phyloP scores from a whole-genome alignment of 345 rosid species.

The Acer negundo region DNA sequence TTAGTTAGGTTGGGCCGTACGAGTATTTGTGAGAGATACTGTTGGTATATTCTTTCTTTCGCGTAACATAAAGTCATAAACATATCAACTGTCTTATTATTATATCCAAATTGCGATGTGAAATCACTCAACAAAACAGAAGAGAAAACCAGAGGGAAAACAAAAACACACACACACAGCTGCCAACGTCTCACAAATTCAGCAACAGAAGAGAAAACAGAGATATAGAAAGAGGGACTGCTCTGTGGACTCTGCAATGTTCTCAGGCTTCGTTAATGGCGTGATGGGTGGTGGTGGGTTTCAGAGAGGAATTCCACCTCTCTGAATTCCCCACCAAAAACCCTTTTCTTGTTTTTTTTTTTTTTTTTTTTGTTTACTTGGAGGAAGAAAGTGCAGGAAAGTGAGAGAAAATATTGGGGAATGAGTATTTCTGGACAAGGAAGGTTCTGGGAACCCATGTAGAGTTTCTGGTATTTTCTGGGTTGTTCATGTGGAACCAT shows the following conservation, averaged over 20 bases:
- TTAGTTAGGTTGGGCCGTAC: too few relatives aligned
- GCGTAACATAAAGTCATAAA: background rate
- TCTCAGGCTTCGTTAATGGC: conserved; percentile 54
- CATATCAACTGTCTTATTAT: conserved; percentile 5
- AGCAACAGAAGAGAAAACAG: background rate
- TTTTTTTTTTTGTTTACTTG: background rate
- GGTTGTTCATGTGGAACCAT: conserved; percentile 19
- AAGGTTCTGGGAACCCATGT: conserved; percentile 24
- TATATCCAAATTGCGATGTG: conserved; percentile 8
- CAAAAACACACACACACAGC: background rate
- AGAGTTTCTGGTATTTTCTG: conserved; percentile 20
- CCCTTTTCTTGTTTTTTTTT: background rate
- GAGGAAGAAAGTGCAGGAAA: conserved; percentile 23
- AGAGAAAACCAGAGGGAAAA: background rate
- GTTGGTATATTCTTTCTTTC: conserved; percentile 54
- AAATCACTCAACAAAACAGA: background rate
- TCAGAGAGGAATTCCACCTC: conserved; percentile 56
- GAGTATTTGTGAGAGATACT: conserved; percentile 42
- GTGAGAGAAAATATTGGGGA: conserved; percentile 7
- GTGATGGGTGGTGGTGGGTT: conserved; percentile 47
- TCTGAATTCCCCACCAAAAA: conserved; percentile 39
- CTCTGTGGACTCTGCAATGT: conserved; percentile 41
- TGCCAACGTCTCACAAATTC: conserved; percentile 4
- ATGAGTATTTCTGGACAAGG: background rate
- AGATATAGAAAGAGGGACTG: background rate